Percentiles rank a stretch among this genome's conserved stretches.
These are phyloP conservation scores for Elongisporangium prolatum DNA, from an alignment of 352 stramenopile species.

Conservation along the genomic window DNA sequence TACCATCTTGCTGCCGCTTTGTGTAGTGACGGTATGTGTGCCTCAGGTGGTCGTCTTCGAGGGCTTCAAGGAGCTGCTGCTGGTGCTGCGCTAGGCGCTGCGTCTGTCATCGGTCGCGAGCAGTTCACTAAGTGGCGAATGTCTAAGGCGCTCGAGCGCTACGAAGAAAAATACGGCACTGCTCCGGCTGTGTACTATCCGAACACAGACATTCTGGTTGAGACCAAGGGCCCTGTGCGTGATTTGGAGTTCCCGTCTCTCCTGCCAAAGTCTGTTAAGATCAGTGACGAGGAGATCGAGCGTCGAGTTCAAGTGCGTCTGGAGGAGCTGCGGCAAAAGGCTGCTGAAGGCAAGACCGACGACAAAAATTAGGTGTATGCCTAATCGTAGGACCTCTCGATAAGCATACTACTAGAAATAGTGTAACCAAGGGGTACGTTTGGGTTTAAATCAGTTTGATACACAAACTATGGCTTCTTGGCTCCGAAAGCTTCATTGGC, in stretches of 20 bases:
- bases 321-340: constrained; percentile 49
- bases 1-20: background rate
- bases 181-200: constrained; percentile 60
- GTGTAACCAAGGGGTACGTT: background rate
- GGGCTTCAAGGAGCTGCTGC: constrained; percentile 63
- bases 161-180: constrained; percentile 73
- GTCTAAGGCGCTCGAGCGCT: constrained; percentile 67
- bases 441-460: background rate
- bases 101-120: constrained; percentile 55
- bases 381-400: background rate
- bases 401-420: background rate
- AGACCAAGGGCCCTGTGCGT: constrained; percentile 49
- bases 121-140: constrained; percentile 79
- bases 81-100: constrained; percentile 51
- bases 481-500: background rate
- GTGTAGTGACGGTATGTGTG: background rate
- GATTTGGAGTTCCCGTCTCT: constrained; percentile 67
- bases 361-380: constrained; percentile 2
- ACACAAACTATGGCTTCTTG: background rate
- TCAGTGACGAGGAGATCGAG: constrained; percentile 76
- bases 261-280: constrained; percentile 60
- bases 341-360: constrained; percentile 13
- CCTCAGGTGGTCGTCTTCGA: constrained; percentile 55
- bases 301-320: constrained; percentile 68
- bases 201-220: constrained; percentile 51